phyloP scores from a whole-genome alignment of 208 protist species.

The Wallacemonas sp. region DNA sequence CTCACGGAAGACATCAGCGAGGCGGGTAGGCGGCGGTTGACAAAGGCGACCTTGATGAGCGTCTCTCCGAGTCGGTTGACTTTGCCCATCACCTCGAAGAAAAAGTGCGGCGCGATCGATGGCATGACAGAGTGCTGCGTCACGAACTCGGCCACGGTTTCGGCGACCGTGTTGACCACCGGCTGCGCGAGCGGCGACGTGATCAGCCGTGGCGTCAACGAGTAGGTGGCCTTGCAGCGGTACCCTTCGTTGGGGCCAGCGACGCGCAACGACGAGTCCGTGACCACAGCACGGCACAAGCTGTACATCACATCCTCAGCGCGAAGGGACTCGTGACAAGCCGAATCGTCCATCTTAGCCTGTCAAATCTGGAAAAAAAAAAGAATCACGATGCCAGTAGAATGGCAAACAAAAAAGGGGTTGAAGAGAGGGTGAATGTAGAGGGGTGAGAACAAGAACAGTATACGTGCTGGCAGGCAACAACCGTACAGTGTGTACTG shows the following conservation, averaged over 20 bases:
- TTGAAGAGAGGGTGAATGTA: too few species aligned
- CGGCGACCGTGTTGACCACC: slow-evolving; percentile 26
- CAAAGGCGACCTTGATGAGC: slow-evolving; percentile 42
- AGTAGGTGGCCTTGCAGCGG: slow-evolving; percentile 56
- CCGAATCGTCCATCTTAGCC: not conserved
- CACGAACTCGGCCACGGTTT: slow-evolving; percentile 24
- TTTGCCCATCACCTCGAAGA: slow-evolving; percentile 49
- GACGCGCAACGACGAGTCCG: slow-evolving; percentile 22
- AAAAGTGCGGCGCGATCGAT: slow-evolving; percentile 24
- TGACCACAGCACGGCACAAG: slow-evolving; percentile 22
- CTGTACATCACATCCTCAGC: slow-evolving; percentile 4
- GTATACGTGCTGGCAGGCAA: too few species aligned
- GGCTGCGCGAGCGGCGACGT: slow-evolving; percentile 26
- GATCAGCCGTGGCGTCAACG: slow-evolving; percentile 28
- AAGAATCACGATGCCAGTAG: too few species aligned
- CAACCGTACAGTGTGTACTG: too few species aligned
- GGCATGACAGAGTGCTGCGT: slow-evolving; percentile 14
- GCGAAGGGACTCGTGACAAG: not conserved
- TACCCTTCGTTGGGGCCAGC: slow-evolving; percentile 26
- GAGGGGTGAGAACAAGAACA: not conserved
- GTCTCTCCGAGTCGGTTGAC: slow-evolving; percentile 26
- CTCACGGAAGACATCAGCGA: not conserved
- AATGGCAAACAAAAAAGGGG: not conserved
- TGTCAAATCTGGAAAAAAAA: too few species aligned
- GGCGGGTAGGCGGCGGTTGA: slow-evolving; percentile 19